Evolutionary conservation across 1,139 yeast species (phyloP).

Genomic region (Debaryomycetaceae sp.): DNA sequence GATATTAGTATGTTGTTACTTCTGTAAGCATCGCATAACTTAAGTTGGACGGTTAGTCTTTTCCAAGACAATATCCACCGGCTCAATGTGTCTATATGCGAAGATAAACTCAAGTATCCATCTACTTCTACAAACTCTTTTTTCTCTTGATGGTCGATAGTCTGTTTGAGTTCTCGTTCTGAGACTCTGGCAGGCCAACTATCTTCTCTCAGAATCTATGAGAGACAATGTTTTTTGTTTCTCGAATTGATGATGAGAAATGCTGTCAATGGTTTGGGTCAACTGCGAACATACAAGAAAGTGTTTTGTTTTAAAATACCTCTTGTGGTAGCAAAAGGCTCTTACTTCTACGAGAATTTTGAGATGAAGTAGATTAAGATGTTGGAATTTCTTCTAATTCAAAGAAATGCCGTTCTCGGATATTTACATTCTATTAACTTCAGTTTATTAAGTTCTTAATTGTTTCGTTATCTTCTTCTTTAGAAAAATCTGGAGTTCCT

Average conservation of each 20-base stretch:
- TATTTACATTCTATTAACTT: constrained; percentile 6
- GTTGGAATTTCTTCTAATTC: not conserved
- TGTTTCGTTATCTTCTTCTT: constrained; percentile 2
- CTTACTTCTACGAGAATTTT: not conserved
- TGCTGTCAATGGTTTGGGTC: too few species aligned
- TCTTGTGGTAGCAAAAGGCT: not conserved
- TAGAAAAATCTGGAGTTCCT: constrained; percentile 33
- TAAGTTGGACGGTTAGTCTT: constrained; percentile 41
- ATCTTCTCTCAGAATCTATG: too few species aligned
- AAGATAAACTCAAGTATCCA: constrained; percentile 16
- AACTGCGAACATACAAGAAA: too few species aligned
- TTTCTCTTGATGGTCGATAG: not conserved
- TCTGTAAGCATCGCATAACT: constrained; percentile 32
- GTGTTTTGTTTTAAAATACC: not conserved
- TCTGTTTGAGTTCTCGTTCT: not conserved
- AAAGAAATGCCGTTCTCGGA: constrained; percentile 3
- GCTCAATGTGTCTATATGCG: constrained; percentile 55
- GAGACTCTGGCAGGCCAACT: not conserved
- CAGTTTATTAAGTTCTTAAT: not conserved
- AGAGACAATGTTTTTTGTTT: too few species aligned
- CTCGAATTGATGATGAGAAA: too few species aligned
- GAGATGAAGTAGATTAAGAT: not conserved
- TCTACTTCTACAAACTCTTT: not conserved
- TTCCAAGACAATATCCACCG: constrained; percentile 30
- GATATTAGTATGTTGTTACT: too few species aligned